A percentile compares a stretch with the other conserved stretches of the same genome.
Evolutionary conservation across 2,329 filamentous ascomycete species (phyloP).

Genomic region (Aspergillus fumigatus): DNA sequence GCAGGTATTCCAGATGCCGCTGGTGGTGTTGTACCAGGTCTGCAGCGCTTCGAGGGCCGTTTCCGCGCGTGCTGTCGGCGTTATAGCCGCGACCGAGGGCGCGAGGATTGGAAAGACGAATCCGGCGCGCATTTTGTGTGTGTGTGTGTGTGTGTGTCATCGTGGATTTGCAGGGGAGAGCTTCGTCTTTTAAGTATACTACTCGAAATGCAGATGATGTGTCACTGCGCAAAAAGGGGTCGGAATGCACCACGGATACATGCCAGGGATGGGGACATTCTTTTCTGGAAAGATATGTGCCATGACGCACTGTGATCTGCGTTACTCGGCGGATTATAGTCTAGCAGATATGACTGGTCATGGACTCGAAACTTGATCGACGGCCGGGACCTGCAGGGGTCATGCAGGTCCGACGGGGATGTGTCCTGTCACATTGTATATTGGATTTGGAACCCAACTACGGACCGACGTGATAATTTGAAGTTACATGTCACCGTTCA

Average conservation of each 20-base stretch:
- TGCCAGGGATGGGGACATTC: background rate
- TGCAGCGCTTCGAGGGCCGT: constrained; percentile 48
- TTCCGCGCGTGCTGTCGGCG: constrained; percentile 1
- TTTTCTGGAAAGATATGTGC: background rate
- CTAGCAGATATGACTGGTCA: background rate
- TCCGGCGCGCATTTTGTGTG: background rate
- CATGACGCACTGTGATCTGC: background rate
- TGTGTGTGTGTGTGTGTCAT: background rate
- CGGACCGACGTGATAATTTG: background rate
- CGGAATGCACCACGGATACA: background rate
- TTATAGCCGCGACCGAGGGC: background rate
- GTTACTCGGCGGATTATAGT: background rate
- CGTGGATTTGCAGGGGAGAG: background rate
- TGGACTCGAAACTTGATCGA: background rate
- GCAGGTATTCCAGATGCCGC: constrained; percentile 60
- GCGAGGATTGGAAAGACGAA: background rate
- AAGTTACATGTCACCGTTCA: background rate
- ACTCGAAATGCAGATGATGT: background rate
- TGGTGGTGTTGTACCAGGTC: constrained; percentile 56
- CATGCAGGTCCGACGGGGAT: background rate
- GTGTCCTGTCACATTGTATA: background rate
- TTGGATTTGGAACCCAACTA: background rate
- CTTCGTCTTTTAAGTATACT: background rate
- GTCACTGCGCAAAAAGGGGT: background rate
- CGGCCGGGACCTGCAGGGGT: background rate